Conservation (phyloP, 176 grass and related monocot genomes). For the Urochloa ruziziensis region DNA sequence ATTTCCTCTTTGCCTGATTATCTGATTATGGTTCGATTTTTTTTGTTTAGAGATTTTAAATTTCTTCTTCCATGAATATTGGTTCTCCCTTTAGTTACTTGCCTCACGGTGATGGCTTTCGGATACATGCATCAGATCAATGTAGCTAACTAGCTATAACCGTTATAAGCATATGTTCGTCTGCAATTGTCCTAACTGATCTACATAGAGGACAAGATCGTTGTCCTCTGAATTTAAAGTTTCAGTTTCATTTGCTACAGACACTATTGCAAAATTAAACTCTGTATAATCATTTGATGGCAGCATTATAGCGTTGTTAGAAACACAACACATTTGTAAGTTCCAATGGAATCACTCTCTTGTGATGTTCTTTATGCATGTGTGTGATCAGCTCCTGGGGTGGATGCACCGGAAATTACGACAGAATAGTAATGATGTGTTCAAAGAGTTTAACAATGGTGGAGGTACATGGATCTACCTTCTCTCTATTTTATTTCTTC, state of each 20-base stretch:
- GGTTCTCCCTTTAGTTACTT: background rate
- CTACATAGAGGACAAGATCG: background rate
- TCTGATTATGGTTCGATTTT: background rate
- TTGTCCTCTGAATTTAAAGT: background rate
- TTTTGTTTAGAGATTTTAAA: too few relatives aligned
- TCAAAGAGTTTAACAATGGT: slow-evolving; percentile 58
- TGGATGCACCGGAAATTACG: slow-evolving; percentile 97
- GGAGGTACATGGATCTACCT: slow-evolving; percentile 39
- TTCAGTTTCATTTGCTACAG: background rate
- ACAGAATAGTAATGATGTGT: slow-evolving; percentile 65
- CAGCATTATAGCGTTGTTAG: background rate
- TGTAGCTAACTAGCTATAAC: background rate
- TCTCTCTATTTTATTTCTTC: background rate
- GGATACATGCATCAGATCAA: background rate
- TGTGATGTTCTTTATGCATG: background rate
- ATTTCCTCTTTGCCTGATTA: background rate
- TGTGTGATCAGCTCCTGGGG: slow-evolving; percentile 62
- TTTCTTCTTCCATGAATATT: background rate
- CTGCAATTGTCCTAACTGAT: background rate
- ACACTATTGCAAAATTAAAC: background rate
- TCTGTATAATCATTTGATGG: background rate
- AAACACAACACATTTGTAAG: background rate
- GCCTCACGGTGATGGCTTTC: background rate
- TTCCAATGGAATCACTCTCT: background rate
- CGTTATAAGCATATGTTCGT: background rate